Conservation (phyloP, 1,139 yeast species). For the Suhomyces yuchorum region DNA sequence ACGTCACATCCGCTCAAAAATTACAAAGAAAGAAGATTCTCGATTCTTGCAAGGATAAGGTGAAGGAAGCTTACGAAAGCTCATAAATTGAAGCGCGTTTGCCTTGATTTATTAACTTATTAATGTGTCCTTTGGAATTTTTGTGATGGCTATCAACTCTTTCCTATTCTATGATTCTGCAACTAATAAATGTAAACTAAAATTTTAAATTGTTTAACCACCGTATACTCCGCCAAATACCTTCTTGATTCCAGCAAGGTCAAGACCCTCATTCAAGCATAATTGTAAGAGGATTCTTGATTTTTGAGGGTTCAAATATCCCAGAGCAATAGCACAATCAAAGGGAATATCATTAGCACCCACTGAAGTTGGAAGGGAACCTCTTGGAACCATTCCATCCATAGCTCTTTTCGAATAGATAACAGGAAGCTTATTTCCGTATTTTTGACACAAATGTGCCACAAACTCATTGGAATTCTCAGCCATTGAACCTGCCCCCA, state of each 20-base stretch:
- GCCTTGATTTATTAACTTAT: slow-evolving; percentile 5
- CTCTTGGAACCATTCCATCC: slow-evolving; percentile 63
- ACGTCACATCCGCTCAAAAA: slow-evolving; percentile 93
- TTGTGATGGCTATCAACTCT: slow-evolving; percentile 1
- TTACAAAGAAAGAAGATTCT: slow-evolving; percentile 92
- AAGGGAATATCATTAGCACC: slow-evolving; percentile 19
- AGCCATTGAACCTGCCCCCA: slow-evolving; percentile 72
- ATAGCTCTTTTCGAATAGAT: slow-evolving; percentile 66
- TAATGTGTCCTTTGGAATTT: background rate
- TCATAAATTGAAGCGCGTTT: background rate
- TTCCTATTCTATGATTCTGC: slow-evolving; percentile 6
- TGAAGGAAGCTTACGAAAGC: slow-evolving; percentile 54
- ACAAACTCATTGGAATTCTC: slow-evolving; percentile 49
- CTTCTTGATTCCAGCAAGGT: slow-evolving; percentile 42
- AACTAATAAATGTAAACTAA: slow-evolving; percentile 6
- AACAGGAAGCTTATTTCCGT: slow-evolving; percentile 48
- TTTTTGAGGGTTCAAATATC: slow-evolving; percentile 70
- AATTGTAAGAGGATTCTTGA: slow-evolving; percentile 62
- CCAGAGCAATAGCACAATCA: slow-evolving; percentile 55
- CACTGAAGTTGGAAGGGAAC: slow-evolving; percentile 41
- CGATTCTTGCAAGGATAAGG: slow-evolving; percentile 58
- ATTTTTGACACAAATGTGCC: slow-evolving; percentile 18
- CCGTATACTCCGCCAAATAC: slow-evolving; percentile 48
- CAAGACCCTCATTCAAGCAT: slow-evolving; percentile 50
- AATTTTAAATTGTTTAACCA: slow-evolving; percentile 11